phyloP scores from a whole-genome alignment of 805 yeast species.

The Saccharomycodes ludwigii region DNA sequence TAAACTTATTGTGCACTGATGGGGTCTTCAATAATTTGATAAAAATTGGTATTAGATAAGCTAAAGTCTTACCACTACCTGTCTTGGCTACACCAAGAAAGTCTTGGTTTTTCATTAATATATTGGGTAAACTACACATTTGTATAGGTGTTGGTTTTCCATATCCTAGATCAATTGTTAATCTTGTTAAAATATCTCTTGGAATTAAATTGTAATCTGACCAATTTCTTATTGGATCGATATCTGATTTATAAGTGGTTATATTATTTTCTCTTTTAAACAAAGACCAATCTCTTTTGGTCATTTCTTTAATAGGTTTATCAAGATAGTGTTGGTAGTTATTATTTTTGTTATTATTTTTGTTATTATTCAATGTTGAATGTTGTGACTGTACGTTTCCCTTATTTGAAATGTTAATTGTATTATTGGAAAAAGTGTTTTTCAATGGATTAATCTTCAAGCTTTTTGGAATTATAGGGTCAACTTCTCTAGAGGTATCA shows the following conservation, averaged over 20 bases:
- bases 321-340: too few relatives aligned
- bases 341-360: too few relatives aligned
- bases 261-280: constrained; percentile 69
- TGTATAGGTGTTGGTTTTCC: constrained; percentile 81
- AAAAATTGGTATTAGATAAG: constrained; percentile 65
- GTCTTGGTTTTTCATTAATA: constrained; percentile 47
- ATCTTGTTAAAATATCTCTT: constrained; percentile 23
- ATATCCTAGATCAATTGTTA: constrained; percentile 33
- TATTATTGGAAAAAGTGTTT: constrained; percentile 10
- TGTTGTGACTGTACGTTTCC: constrained; percentile 22
- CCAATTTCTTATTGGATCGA: constrained; percentile 64
- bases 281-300: constrained; percentile 79
- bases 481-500: constrained; percentile 42
- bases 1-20: constrained; percentile 46
- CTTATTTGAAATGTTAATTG: constrained; percentile 4
- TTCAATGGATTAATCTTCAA: constrained; percentile 4
- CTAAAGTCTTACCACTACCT: constrained; percentile 90
- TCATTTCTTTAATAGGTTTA: constrained; percentile 56
- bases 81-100: constrained; percentile 89
- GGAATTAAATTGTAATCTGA: constrained; percentile 38
- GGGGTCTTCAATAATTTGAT: constrained; percentile 39
- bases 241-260: constrained; percentile 32
- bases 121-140: constrained; percentile 67
- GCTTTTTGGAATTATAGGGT: constrained; percentile 20
- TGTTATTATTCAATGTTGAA: background rate